Percentiles rank a stretch among this genome's conserved stretches.
Conservation (phyloP, 2,329 filamentous ascomycete species). For the Fusarium musae region DNA sequence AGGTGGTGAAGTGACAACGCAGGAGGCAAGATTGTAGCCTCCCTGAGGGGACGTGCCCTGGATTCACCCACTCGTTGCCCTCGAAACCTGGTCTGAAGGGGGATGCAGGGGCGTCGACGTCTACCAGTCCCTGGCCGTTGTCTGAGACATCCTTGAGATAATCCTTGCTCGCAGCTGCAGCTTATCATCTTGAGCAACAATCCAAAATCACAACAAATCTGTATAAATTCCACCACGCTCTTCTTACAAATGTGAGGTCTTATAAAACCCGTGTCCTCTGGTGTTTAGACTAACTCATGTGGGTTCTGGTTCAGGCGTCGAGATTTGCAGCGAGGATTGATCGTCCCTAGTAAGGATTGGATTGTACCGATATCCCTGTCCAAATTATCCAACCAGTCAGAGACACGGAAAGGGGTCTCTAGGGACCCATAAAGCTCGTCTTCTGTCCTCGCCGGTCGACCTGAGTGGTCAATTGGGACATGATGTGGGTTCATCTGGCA, state of each 20-base stretch:
- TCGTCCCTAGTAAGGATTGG: constrained; percentile 7
- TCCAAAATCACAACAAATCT: neutral
- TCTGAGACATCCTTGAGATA: constrained; percentile 31
- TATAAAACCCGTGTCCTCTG: neutral
- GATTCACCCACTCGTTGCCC: constrained; percentile 23
- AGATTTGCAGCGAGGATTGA: constrained; percentile 23
- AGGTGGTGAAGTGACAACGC: constrained; percentile 19
- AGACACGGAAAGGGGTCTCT: neutral
- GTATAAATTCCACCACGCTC: neutral
- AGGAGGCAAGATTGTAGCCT: constrained; percentile 28
- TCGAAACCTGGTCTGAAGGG: constrained; percentile 22
- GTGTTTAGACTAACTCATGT: neutral
- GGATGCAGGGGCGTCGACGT: constrained; percentile 25
- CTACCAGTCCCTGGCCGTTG: constrained; percentile 22
- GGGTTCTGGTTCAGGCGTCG: constrained; percentile 11
- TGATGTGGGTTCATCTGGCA: constrained; percentile 1
- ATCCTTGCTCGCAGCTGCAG: constrained; percentile 15
- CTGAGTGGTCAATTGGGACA: constrained; percentile 10
- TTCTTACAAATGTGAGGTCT: neutral
- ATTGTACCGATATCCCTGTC: constrained; percentile 17
- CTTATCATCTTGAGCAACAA: neutral
- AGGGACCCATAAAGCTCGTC: constrained; percentile 16
- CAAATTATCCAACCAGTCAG: constrained; percentile 4
- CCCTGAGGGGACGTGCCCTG: constrained; percentile 10
- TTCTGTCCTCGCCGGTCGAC: constrained; percentile 30